Percentiles rank a stretch among this genome's conserved stretches.
Conservation (phyloP, 2,329 filamentous ascomycete species). For the Stagonosporopsis chrysanthemi region DNA sequence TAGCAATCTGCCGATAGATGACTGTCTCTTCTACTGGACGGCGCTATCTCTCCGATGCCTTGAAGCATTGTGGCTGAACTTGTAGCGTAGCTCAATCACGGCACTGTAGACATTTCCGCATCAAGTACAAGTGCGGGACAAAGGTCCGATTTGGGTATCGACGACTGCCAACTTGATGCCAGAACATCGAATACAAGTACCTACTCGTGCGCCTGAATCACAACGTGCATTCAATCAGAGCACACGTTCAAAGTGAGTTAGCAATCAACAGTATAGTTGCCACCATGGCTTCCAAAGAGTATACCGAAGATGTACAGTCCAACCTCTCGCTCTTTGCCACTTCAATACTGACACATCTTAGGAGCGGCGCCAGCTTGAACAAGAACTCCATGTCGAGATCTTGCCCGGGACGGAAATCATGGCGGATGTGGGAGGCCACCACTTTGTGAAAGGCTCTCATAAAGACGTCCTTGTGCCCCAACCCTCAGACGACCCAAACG, state of each 20-base stretch:
- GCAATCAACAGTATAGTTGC: not conserved
- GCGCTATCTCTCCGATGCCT: not conserved
- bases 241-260: not conserved
- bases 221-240: not conserved
- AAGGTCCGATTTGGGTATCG: not conserved
- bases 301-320: slow-evolving; percentile 10
- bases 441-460: slow-evolving; percentile 65
- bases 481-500: slow-evolving; percentile 58
- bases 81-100: slow-evolving; percentile 3
- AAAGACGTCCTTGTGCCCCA: slow-evolving; percentile 62
- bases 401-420: slow-evolving; percentile 67
- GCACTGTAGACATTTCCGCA: not conserved
- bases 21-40: slow-evolving; percentile 1
- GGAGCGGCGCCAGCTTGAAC: slow-evolving; percentile 58
- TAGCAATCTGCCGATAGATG: not conserved
- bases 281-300: slow-evolving; percentile 16
- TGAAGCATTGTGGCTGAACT: slow-evolving; percentile 3
- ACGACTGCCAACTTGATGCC: not conserved
- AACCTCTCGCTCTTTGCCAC: not conserved
- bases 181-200: slow-evolving; percentile 4
- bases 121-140: slow-evolving; percentile 6
- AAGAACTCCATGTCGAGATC: slow-evolving; percentile 62
- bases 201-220: not conserved
- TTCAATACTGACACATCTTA: slow-evolving; percentile 23
- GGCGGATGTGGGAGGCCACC: slow-evolving; percentile 67